These are phyloP conservation scores for Vitellaria paradoxa DNA, from an alignment of 179 eudicot species.

Conservation along the genomic window DNA sequence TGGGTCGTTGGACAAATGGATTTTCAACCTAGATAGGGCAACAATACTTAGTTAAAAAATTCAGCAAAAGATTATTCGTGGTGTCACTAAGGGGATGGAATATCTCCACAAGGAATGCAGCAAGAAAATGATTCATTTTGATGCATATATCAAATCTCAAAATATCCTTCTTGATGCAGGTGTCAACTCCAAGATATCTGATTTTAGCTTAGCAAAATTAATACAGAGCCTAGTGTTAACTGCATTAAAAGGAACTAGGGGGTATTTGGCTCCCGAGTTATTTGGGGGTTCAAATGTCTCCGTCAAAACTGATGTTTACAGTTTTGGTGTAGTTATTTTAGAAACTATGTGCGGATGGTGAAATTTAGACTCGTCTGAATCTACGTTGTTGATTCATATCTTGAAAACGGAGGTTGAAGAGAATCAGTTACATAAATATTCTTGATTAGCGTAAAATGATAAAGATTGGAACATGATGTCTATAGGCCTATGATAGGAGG, in stretches of 20 bases:
- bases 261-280: no score
- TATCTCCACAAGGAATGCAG: neutral
- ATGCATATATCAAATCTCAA: slow-evolving; percentile 13
- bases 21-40: neutral
- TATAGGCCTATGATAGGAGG: slow-evolving; percentile 7
- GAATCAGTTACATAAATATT: neutral
- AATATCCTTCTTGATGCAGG: slow-evolving; percentile 16
- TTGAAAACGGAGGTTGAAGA: neutral
- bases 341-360: neutral
- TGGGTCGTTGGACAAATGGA: slow-evolving; percentile 17
- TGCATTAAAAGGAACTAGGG: no score
- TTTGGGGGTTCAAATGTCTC: no score
- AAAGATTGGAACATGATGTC: slow-evolving; percentile 11
- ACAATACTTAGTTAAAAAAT: neutral
- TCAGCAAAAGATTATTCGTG: neutral
- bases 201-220: slow-evolving; percentile 10
- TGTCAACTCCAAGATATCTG: slow-evolving; percentile 14
- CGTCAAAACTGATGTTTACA: no score
- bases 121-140: slow-evolving; percentile 5
- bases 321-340: no score
- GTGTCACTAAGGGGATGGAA: neutral
- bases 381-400: neutral
- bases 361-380: neutral
- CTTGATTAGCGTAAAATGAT: slow-evolving; percentile 1
- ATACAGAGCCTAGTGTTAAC: neutral